phyloP scores from a whole-genome alignment of 805 yeast species.

The Metahyphopichia silvanorum region DNA sequence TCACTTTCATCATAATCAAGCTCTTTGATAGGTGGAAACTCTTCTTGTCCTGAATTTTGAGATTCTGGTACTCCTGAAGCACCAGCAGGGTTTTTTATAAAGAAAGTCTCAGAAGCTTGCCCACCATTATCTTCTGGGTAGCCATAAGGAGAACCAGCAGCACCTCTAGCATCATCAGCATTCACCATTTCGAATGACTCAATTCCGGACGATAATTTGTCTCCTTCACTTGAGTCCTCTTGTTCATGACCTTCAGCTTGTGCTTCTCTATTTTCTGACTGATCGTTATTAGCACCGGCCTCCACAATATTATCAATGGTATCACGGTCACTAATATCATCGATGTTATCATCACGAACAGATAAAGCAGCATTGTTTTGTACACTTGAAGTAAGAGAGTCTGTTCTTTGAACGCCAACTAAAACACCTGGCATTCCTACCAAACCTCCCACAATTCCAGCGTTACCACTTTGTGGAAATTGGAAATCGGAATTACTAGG shows the following conservation, averaged over 20 bases:
- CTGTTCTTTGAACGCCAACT: slow-evolving; percentile 57
- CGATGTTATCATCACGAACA: slow-evolving; percentile 69
- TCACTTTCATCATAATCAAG: slow-evolving; percentile 52
- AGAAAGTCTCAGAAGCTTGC: slow-evolving; percentile 1
- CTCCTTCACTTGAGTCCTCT: slow-evolving; percentile 33
- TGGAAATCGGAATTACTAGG: slow-evolving; percentile 48
- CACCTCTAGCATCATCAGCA: slow-evolving; percentile 42
- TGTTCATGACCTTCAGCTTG: slow-evolving; percentile 8
- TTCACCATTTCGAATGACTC: slow-evolving; percentile 55
- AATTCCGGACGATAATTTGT: slow-evolving; percentile 41
- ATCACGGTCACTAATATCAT: slow-evolving; percentile 41
- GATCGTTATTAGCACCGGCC: slow-evolving; percentile 3
- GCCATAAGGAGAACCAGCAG: slow-evolving; percentile 6
- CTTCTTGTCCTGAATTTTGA: no score
- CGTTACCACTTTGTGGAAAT: slow-evolving; percentile 30
- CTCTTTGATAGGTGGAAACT: slow-evolving; percentile 63
- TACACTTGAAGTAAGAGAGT: slow-evolving; percentile 84
- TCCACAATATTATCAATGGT: slow-evolving; percentile 25
- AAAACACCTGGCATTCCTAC: slow-evolving; percentile 42
- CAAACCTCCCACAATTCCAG: slow-evolving; percentile 36
- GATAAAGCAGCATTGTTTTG: slow-evolving; percentile 90
- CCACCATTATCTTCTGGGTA: slow-evolving; percentile 1
- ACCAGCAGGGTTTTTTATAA: slow-evolving; percentile 2
- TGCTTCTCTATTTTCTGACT: slow-evolving; percentile 11
- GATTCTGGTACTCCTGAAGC: no score